Evolutionary conservation across 768 basidiomycete species (phyloP).

Genomic region (Trametes cingulata): DNA sequence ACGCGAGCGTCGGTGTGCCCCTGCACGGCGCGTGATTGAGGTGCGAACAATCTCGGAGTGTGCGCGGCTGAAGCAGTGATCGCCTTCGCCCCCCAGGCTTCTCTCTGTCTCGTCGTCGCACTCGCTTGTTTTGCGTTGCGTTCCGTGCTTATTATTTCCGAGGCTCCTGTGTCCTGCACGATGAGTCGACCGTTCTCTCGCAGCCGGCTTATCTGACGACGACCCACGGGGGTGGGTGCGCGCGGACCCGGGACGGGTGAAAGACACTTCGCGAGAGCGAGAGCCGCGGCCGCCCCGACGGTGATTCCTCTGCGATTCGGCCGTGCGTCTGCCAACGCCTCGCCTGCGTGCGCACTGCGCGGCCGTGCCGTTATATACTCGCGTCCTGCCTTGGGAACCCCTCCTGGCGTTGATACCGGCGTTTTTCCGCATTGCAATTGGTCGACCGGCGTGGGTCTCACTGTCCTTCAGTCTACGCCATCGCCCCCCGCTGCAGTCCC

Average conservation of each 20-base stretch:
- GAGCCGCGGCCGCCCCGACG: conserved; percentile 3
- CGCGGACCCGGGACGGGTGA: background rate
- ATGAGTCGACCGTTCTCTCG: background rate
- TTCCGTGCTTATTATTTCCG: background rate
- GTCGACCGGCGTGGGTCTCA: too few species aligned
- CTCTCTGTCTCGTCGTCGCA: background rate
- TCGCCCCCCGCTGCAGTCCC: background rate
- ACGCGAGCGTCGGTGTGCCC: background rate
- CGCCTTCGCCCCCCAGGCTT: background rate
- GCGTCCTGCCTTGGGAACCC: conserved; percentile 7
- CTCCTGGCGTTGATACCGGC: conserved; percentile 4
- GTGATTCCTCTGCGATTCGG: conserved; percentile 25
- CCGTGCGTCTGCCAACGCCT: background rate
- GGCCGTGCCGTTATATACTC: conserved; percentile 5
- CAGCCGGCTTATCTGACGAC: background rate
- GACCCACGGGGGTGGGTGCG: conserved; percentile 7
- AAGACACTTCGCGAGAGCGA: background rate
- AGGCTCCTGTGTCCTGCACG: background rate
- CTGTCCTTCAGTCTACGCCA: too few species aligned
- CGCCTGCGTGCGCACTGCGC: too few species aligned
- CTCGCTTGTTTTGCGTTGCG: background rate
- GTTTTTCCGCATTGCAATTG: conserved; percentile 9
- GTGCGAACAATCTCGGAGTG: conserved; percentile 2
- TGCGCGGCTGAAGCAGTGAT: background rate
- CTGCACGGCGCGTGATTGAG: conserved; percentile 10